These are phyloP conservation scores for Phalaenopsis aphrodite DNA, from an alignment of 106 monocot genomes.

Conservation along the genomic window DNA sequence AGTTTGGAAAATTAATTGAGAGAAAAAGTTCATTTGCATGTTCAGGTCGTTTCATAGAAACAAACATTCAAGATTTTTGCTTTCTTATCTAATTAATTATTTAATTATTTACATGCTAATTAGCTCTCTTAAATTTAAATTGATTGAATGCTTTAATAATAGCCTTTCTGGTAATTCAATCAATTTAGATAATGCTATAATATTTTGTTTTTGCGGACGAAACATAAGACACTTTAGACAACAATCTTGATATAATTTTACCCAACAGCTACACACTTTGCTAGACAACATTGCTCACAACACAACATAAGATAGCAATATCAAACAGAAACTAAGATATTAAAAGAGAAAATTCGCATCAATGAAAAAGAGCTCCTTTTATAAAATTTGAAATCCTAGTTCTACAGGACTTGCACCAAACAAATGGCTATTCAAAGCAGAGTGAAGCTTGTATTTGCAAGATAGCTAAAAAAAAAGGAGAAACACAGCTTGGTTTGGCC, in stretches of 20 bases:
- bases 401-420: not conserved
- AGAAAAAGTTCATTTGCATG: not conserved
- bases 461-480: not conserved
- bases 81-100: not conserved
- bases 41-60: not conserved
- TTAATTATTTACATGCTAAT: not conserved
- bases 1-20: not conserved
- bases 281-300: not conserved
- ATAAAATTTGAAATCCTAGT: not conserved
- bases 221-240: not conserved
- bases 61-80: not conserved
- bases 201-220: not conserved
- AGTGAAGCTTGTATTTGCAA: no score
- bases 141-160: not conserved
- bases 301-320: not conserved
- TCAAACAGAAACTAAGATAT: not conserved
- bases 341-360: not conserved
- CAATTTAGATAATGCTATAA: not conserved
- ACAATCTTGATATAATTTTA: slow-evolving; percentile 1
- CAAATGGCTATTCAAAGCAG: not conserved
- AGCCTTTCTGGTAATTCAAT: not conserved
- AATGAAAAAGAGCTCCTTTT: not conserved
- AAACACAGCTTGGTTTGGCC: not conserved
- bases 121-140: no score
- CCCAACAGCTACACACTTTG: not conserved